Percentiles rank a stretch among this genome's conserved stretches.
Evolutionary conservation across 2,329 filamentous ascomycete species (phyloP).

Genomic region (Raffaelea deltoideospora): DNA sequence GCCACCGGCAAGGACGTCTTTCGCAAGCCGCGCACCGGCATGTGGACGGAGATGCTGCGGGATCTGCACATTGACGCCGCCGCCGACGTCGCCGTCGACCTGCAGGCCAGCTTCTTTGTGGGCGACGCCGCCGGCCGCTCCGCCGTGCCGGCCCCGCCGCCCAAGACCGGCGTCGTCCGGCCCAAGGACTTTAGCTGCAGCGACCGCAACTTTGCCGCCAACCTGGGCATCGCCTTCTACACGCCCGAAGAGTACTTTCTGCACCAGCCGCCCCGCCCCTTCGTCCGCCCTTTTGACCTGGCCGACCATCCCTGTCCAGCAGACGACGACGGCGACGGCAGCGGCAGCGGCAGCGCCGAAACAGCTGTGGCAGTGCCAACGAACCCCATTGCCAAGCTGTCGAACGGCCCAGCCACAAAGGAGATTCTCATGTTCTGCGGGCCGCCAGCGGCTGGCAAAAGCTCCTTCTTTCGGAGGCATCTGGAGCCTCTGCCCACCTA

Average conservation of each 20-base stretch:
- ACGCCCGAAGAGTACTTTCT: constrained; percentile 93
- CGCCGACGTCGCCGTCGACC: constrained; percentile 45
- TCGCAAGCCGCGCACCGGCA: constrained; percentile 74
- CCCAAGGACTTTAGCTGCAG: constrained; percentile 58
- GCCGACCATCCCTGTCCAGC: constrained; percentile 31
- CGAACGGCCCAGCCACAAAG: neutral
- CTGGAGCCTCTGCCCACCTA: constrained; percentile 70
- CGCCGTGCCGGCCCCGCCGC: constrained; percentile 21
- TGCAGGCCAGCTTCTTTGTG: constrained; percentile 63
- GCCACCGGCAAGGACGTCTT: constrained; percentile 71
- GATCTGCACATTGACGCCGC: constrained; percentile 38
- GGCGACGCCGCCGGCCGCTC: constrained; percentile 65
- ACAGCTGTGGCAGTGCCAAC: neutral
- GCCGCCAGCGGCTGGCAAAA: constrained; percentile 81
- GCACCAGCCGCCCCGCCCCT: constrained; percentile 47
- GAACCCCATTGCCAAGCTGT: neutral
- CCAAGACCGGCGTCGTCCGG: constrained; percentile 39
- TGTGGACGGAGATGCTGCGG: constrained; percentile 57
- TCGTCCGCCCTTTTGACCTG: constrained; percentile 58
- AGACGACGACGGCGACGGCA: constrained; percentile 2
- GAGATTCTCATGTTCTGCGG: constrained; percentile 69
- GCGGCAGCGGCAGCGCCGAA: neutral
- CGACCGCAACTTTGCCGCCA: constrained; percentile 66
- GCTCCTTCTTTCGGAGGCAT: constrained; percentile 70
- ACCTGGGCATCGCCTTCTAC: constrained; percentile 67